These are phyloP conservation scores for Eucalyptus tenuipes DNA, from an alignment of 345 rosid species.

Conservation along the genomic window DNA sequence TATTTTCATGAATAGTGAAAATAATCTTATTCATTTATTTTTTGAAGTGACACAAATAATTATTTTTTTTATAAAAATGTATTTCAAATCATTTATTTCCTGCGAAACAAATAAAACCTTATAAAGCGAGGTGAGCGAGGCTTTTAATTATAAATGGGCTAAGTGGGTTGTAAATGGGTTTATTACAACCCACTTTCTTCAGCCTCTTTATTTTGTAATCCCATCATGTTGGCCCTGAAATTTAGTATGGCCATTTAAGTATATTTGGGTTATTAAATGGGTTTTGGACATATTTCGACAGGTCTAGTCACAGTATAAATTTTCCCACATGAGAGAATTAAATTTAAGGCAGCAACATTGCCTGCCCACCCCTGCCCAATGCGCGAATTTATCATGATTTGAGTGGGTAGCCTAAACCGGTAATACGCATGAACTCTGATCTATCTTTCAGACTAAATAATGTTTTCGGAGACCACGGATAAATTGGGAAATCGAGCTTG, in stretches of 20 bases:
- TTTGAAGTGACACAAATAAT: not conserved
- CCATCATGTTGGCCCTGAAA: not conserved
- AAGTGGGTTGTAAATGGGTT: not conserved
- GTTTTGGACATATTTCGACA: not conserved
- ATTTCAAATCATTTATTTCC: no score
- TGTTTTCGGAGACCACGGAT: not conserved
- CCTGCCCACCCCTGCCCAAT: not conserved
- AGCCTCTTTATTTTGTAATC: not conserved
- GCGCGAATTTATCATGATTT: not conserved
- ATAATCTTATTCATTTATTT: no score
- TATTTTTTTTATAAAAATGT: no score
- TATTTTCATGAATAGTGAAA: no score
- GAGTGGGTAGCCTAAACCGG: not conserved
- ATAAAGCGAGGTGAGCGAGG: not conserved
- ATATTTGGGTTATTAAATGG: not conserved
- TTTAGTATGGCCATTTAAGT: not conserved
- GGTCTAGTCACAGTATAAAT: not conserved
- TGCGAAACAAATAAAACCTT: accelerated
- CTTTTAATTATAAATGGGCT: not conserved
- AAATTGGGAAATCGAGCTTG: not conserved
- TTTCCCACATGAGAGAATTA: not conserved
- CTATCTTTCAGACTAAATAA: not conserved
- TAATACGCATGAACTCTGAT: not conserved
- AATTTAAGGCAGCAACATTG: not conserved
- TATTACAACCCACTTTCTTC: not conserved